Conservation (phyloP, 805 yeast genomes). For the Cyberlindnera meyerae region DNA sequence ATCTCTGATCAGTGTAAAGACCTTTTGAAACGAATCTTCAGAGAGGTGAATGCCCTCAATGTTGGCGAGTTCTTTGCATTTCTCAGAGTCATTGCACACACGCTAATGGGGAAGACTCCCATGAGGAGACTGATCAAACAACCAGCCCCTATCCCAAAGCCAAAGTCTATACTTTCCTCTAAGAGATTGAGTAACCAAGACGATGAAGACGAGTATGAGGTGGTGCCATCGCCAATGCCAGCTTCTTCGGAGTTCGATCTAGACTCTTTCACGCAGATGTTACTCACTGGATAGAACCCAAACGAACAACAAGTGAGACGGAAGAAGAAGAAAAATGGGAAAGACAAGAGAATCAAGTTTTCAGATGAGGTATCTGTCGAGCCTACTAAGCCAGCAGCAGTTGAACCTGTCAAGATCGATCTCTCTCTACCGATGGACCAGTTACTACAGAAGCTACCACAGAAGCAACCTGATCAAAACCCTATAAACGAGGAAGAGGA, state of each 20-base stretch:
- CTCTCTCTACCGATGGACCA: slow-evolving; percentile 75
- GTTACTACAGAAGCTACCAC: slow-evolving; percentile 46
- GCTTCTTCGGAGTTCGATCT: slow-evolving; percentile 51
- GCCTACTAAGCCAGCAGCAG: slow-evolving; percentile 9
- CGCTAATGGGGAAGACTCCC: slow-evolving; percentile 50
- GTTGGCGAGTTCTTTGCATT: slow-evolving; percentile 91
- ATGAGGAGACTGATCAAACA: slow-evolving; percentile 45
- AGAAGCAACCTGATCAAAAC: slow-evolving; percentile 35
- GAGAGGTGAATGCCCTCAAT: slow-evolving; percentile 56
- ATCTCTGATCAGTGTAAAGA: slow-evolving; percentile 47
- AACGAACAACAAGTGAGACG: slow-evolving; percentile 28
- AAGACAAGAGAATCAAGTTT: slow-evolving; percentile 61
- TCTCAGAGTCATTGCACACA: slow-evolving; percentile 72
- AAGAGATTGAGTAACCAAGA: slow-evolving; percentile 45
- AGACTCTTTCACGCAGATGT: slow-evolving; percentile 79
- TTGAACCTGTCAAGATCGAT: slow-evolving; percentile 39
- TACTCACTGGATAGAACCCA: slow-evolving; percentile 77
- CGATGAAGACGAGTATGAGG: slow-evolving; percentile 27
- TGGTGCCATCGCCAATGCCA: slow-evolving; percentile 5
- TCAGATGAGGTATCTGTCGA: slow-evolving; percentile 49
- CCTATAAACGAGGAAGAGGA: slow-evolving; percentile 68
- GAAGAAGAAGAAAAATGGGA: slow-evolving; percentile 29
- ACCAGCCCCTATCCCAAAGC: slow-evolving; percentile 69
- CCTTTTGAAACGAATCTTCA: slow-evolving; percentile 46
- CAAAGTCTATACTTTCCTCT: slow-evolving; percentile 68